A percentile compares a stretch with the other conserved stretches of the same genome.
Evolutionary conservation across 768 basidiomycete species (phyloP).

Genomic region (Coprinopsis strossmayeri): DNA sequence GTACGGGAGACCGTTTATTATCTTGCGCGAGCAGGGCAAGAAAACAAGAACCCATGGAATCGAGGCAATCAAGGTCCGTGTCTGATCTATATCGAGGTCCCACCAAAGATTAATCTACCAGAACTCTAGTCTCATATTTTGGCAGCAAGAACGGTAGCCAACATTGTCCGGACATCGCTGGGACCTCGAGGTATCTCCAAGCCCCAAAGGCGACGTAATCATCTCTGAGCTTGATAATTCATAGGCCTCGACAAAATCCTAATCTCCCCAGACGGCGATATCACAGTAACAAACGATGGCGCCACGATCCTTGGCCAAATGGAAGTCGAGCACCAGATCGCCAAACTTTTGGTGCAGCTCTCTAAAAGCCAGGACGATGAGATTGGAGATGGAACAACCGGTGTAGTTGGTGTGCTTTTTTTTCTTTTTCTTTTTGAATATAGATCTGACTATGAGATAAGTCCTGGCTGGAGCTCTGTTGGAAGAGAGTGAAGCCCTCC

Average conservation of each 20-base stretch:
- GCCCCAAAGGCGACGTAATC: neutral
- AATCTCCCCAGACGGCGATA: constrained; percentile 95
- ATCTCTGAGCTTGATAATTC: constrained; percentile 7
- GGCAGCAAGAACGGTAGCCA: constrained; percentile 88
- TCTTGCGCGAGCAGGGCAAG: constrained; percentile 87
- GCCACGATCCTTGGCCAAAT: constrained; percentile 98
- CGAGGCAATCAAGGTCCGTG: constrained; percentile 86
- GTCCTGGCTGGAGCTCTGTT: constrained; percentile 97
- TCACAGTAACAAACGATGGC: constrained; percentile 98
- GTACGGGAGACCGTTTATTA: constrained; percentile 97
- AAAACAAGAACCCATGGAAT: constrained; percentile 90
- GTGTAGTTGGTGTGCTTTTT: constrained; percentile 83
- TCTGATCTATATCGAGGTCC: neutral
- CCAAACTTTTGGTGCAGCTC: constrained; percentile 92
- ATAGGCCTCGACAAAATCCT: constrained; percentile 91
- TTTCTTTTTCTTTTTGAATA: neutral
- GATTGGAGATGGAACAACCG: constrained; percentile 98
- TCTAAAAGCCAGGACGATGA: constrained; percentile 99
- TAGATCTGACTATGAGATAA: constrained; percentile 20
- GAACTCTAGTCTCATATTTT: constrained; percentile 79
- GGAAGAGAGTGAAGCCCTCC: constrained; percentile 89
- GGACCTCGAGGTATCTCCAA: constrained; percentile 75
- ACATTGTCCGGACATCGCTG: constrained; percentile 91
- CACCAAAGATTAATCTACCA: constrained; percentile 4
- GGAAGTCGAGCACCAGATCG: constrained; percentile 99